Percentiles rank a stretch among this genome's conserved stretches.
These are phyloP conservation scores for Daldinia grandis DNA, from an alignment of 495 filamentous ascomycete species.

Conservation along the genomic window DNA sequence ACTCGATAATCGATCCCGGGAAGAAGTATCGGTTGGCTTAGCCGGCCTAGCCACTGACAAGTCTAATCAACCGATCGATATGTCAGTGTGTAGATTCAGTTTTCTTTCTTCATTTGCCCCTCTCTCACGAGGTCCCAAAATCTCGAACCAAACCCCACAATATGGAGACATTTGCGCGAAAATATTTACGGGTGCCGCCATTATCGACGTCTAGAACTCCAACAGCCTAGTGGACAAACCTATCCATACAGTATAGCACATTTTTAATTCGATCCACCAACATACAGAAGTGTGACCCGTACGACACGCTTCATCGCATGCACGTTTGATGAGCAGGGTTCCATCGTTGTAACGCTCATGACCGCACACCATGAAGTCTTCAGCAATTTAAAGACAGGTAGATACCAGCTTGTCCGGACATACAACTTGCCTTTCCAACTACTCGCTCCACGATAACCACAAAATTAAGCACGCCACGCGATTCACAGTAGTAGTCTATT, in stretches of 20 bases:
- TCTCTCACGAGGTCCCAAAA: constrained; percentile 27
- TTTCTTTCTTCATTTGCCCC: constrained; percentile 11
- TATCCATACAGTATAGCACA: constrained; percentile 15
- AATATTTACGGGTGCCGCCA: constrained; percentile 37
- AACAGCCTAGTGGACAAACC: constrained; percentile 6
- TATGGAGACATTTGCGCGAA: constrained; percentile 27
- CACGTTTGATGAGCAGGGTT: constrained; percentile 33
- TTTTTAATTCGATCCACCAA: constrained; percentile 14
- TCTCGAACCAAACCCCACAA: constrained; percentile 36
- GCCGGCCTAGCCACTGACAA: neutral
- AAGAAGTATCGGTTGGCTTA: constrained; percentile 6
- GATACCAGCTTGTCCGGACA: constrained; percentile 35
- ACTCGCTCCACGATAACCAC: neutral
- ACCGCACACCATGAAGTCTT: constrained; percentile 8
- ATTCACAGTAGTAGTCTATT: neutral
- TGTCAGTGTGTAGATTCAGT: neutral
- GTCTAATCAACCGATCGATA: neutral
- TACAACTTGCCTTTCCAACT: constrained; percentile 17
- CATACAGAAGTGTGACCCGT: constrained; percentile 6
- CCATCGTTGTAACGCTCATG: constrained; percentile 24
- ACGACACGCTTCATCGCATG: constrained; percentile 25
- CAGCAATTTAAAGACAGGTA: constrained; percentile 16
- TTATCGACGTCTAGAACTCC: constrained; percentile 37
- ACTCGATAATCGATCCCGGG: constrained; percentile 6
- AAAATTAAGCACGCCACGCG: too few species aligned